Conservation (phyloP, 441 rosid species). For the Sinapis alba region DNA sequence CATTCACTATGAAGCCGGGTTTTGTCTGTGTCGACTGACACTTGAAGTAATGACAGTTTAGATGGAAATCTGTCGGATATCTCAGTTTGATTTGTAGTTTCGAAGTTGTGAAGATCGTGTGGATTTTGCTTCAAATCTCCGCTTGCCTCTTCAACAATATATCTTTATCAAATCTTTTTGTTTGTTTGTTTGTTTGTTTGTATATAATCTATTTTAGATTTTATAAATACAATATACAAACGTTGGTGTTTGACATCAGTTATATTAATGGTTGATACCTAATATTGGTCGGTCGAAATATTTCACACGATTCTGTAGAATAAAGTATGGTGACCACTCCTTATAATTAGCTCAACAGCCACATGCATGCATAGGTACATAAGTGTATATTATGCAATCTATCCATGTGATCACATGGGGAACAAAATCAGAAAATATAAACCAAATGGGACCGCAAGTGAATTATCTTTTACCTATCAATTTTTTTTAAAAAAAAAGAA, state of each 20-base stretch:
- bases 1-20: not conserved
- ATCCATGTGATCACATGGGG: conserved; percentile 42
- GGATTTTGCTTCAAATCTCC: not conserved
- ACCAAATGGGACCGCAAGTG: conserved; percentile 31
- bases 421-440: not conserved
- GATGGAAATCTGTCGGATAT: conserved; percentile 6
- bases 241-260: not conserved
- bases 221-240: not conserved
- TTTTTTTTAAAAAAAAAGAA: not conserved
- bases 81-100: not conserved
- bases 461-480: conserved; percentile 7
- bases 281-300: conserved; percentile 1
- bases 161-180: conserved; percentile 17
- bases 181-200: not conserved
- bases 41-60: not conserved
- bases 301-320: not conserved
- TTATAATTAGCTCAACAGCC: not conserved
- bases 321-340: not conserved
- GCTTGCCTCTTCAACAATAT: conserved; percentile 8
- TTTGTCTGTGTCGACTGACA: conserved; percentile 3
- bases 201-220: not conserved
- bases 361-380: not conserved
- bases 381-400: not conserved
- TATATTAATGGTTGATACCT: not conserved
- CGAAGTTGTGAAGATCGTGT: conserved; percentile 7